phyloP scores from a whole-genome alignment of 257 asterid species.

The Paulownia fortunei region DNA sequence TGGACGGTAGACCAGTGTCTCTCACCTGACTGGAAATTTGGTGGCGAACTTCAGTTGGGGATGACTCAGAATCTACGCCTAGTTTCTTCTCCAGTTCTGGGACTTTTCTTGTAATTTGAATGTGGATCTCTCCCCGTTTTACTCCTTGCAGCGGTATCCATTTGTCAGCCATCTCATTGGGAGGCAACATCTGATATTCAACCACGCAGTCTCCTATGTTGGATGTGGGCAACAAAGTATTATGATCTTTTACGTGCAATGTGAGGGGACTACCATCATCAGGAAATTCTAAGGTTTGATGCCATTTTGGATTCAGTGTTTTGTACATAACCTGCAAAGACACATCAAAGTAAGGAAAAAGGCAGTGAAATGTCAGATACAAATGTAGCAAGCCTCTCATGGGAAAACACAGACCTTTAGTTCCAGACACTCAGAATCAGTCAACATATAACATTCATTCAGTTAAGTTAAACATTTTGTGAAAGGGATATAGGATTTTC shows the following conservation, averaged over 20 bases:
- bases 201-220: conserved; percentile 86
- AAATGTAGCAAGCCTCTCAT: not conserved
- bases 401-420: not conserved
- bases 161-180: conserved; percentile 85
- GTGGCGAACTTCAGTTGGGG: conserved; percentile 63
- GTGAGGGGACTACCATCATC: conserved; percentile 84
- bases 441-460: too few species aligned
- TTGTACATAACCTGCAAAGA: conserved; percentile 65
- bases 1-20: not conserved
- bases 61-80: conserved; percentile 53
- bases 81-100: conserved; percentile 77
- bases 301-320: conserved; percentile 89
- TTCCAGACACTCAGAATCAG: not conserved
- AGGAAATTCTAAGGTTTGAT: conserved; percentile 89
- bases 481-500: not conserved
- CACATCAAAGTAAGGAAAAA: conserved; percentile 14
- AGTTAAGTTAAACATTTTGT: too few species aligned
- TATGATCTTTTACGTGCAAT: conserved; percentile 92
- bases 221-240: conserved; percentile 72
- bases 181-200: conserved; percentile 86
- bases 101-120: conserved; percentile 77
- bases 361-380: not conserved
- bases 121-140: conserved; percentile 84
- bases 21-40: conserved; percentile 73
- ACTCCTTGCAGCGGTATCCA: conserved; percentile 99